Conservation (phyloP, 2,329 filamentous ascomycete species). For the Alternaria sp. region DNA sequence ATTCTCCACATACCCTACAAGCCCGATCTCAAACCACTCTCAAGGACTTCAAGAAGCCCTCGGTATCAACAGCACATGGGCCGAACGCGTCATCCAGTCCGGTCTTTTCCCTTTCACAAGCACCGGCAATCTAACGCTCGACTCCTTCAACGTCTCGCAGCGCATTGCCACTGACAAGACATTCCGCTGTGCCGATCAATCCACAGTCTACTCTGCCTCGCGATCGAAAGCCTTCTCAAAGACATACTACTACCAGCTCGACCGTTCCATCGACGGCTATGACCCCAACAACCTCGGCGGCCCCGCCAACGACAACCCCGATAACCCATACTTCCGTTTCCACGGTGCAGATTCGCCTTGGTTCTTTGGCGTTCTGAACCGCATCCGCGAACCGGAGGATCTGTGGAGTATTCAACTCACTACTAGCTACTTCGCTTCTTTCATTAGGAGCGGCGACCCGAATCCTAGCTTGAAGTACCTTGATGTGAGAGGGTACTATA, state of each 20-base stretch:
- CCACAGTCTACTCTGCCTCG: constrained; percentile 61
- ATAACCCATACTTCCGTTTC: constrained; percentile 61
- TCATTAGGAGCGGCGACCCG: constrained; percentile 59
- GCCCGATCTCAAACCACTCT: constrained; percentile 50
- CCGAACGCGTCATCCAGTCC: constrained; percentile 42
- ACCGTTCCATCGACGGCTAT: constrained; percentile 61
- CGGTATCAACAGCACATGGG: constrained; percentile 53
- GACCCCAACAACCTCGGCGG: constrained; percentile 62
- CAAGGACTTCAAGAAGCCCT: constrained; percentile 55
- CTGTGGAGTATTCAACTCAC: constrained; percentile 55
- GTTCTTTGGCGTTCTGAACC: constrained; percentile 60
- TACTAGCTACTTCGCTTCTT: constrained; percentile 58
- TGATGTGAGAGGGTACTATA: constrained; percentile 54
- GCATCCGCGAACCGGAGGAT: constrained; percentile 59
- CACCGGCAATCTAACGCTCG: constrained; percentile 59
- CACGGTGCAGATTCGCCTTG: constrained; percentile 62
- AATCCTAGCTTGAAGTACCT: constrained; percentile 58
- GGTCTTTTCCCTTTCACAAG: constrained; percentile 59
- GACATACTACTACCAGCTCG: constrained; percentile 67
- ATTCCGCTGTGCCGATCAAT: constrained; percentile 66
- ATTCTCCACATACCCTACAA: constrained; percentile 58
- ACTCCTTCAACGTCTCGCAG: constrained; percentile 62
- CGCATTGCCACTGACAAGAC: constrained; percentile 64
- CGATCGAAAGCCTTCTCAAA: constrained; percentile 54
- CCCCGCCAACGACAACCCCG: constrained; percentile 57